Percentiles rank a stretch among this genome's conserved stretches.
Evolutionary conservation across 306 rosid genomes (phyloP).

Genomic region (Castanospermum australe): DNA sequence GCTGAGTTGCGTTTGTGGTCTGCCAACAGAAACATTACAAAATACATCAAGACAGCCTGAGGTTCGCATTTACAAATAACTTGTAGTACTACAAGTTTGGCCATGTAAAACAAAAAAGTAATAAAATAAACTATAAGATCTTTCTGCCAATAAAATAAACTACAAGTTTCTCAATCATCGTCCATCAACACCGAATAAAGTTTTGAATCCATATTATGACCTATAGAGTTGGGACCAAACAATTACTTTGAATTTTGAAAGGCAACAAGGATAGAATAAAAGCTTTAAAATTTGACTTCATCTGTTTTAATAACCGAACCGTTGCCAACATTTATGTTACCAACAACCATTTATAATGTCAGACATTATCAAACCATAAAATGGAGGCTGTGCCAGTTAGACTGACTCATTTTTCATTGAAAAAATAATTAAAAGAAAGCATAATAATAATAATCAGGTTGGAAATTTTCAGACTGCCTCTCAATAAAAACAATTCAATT

Average conservation of each 20-base stretch:
- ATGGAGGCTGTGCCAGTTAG: background rate
- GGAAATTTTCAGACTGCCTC: background rate
- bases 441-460: background rate
- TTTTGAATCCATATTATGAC: background rate
- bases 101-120: background rate
- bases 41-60: conserved; percentile 17
- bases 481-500: background rate
- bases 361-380: background rate
- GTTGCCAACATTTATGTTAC: background rate
- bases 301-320: background rate
- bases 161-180: background rate
- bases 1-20: conserved; percentile 94
- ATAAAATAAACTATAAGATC: background rate
- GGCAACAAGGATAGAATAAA: background rate
- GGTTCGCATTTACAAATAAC: background rate
- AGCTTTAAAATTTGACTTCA: background rate
- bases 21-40: conserved; percentile 41
- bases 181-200: background rate
- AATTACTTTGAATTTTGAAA: background rate
- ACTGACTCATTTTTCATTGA: background rate
- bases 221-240: background rate
- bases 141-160: background rate
- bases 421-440: no score
- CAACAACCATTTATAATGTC: background rate
- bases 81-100: background rate